Evolutionary conservation across 1,284 basidiomycete species (phyloP).

Genomic region (Tilletia caries): DNA sequence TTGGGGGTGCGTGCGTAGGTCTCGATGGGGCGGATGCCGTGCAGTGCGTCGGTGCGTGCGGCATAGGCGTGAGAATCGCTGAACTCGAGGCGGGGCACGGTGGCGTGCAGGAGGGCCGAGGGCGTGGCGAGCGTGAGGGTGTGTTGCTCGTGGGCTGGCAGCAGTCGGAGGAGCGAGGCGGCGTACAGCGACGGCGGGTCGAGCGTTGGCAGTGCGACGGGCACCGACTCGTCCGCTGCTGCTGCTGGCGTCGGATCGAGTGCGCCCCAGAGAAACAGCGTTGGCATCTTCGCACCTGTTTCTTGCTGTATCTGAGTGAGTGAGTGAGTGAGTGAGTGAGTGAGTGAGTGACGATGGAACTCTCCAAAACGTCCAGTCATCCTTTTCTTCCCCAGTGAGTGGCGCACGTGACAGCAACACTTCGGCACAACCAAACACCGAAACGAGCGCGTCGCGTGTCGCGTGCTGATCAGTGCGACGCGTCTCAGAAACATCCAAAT

Average conservation of each 20-base stretch:
- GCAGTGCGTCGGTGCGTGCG: not conserved
- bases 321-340: no score
- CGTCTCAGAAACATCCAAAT: not conserved
- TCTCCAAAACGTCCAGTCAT: no score
- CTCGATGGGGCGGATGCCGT: not conserved
- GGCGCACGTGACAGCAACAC: slow-evolving; percentile 8
- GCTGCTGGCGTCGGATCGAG: slow-evolving; percentile 2
- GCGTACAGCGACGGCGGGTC: not conserved
- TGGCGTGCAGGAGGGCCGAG: not conserved
- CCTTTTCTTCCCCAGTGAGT: not conserved
- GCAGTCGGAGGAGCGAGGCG: slow-evolving; percentile 1
- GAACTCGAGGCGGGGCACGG: not conserved
- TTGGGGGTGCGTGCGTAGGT: not conserved
- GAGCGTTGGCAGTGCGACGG: not conserved
- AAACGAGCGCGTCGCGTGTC: not conserved
- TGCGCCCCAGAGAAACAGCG: not conserved
- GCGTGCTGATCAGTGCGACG: not conserved
- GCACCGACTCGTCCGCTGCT: no score
- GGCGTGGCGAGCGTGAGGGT: not conserved
- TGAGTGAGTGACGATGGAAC: no score
- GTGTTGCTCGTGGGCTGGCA: not conserved
- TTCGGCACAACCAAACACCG: not conserved
- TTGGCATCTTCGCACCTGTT: not conserved
- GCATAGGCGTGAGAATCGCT: not conserved
- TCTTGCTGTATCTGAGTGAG: no score